phyloP scores from a whole-genome alignment of 148 eudicot species.

The Rhododendron molle region DNA sequence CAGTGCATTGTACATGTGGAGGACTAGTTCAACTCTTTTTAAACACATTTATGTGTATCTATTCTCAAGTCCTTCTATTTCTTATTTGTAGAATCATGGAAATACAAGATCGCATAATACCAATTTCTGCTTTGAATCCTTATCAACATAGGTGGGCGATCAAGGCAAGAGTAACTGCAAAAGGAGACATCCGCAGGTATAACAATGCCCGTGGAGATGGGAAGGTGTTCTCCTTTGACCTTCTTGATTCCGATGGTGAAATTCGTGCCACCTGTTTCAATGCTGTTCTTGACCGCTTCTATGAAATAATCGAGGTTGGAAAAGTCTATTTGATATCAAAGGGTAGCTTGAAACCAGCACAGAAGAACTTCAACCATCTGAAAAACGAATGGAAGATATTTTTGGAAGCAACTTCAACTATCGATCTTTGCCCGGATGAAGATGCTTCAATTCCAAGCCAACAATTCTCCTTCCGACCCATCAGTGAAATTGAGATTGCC shows the following conservation, averaged over 20 bases:
- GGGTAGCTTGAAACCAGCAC: slow-evolving; percentile 87
- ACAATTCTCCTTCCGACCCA: slow-evolving; percentile 74
- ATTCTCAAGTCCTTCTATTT: no score
- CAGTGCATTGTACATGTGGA: no score
- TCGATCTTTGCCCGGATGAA: slow-evolving; percentile 90
- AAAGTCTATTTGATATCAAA: slow-evolving; percentile 88
- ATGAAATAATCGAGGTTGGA: slow-evolving; percentile 67
- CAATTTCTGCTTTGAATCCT: slow-evolving; percentile 91
- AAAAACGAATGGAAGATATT: slow-evolving; percentile 97
- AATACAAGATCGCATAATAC: slow-evolving; percentile 39
- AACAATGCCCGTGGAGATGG: slow-evolving; percentile 97
- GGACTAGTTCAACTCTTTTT: no score
- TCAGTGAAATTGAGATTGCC: slow-evolving; percentile 69
- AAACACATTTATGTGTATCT: no score
- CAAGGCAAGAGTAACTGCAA: slow-evolving; percentile 94
- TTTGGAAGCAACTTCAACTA: slow-evolving; percentile 73
- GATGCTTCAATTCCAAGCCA: slow-evolving; percentile 85
- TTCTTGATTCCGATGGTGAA: slow-evolving; percentile 95
- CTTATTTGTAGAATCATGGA: no score
- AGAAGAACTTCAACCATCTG: slow-evolving; percentile 86
- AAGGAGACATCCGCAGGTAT: slow-evolving; percentile 87
- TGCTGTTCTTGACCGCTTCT: slow-evolving; percentile 89
- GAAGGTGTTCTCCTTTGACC: slow-evolving; percentile 95
- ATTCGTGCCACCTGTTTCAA: slow-evolving; percentile 95
- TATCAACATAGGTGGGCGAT: slow-evolving; percentile 98